Evolutionary conservation across 371 early-diverging fungal species (phyloP).

Genomic region (Blastocladiella emersonii): DNA sequence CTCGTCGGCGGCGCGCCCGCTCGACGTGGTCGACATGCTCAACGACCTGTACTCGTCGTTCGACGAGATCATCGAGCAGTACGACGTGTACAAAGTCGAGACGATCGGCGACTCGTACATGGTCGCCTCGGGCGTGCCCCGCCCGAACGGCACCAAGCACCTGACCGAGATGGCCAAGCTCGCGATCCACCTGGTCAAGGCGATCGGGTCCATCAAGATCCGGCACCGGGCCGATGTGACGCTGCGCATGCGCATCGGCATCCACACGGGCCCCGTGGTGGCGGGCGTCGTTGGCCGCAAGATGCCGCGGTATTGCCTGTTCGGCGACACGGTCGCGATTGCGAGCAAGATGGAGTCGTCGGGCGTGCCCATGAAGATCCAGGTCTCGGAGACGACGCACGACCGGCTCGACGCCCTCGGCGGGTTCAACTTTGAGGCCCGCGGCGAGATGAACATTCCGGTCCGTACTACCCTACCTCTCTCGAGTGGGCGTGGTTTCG

Average conservation of each 20-base stretch:
- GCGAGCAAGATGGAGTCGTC: constrained; percentile 15
- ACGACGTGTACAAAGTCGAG: constrained; percentile 27
- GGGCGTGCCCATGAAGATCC: constrained; percentile 16
- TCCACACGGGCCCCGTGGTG: constrained; percentile 20
- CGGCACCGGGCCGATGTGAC: constrained; percentile 13
- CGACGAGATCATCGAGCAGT: constrained; percentile 19
- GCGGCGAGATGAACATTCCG: constrained; percentile 7
- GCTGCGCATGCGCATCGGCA: constrained; percentile 18
- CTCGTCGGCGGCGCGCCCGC: constrained; percentile 12
- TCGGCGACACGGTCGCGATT: constrained; percentile 9
- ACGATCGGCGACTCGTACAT: constrained; percentile 22
- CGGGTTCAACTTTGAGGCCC: constrained; percentile 10
- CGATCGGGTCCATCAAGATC: constrained; percentile 2
- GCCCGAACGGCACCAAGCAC: constrained; percentile 16
- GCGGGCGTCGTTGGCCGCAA: constrained; percentile 28
- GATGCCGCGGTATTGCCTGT: constrained; percentile 22
- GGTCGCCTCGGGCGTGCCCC: constrained; percentile 22
- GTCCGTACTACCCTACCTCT: neutral
- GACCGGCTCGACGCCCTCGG: constrained; percentile 15
- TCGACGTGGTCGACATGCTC: constrained; percentile 15
- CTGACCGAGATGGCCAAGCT: constrained; percentile 18
- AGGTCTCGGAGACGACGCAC: constrained; percentile 17
- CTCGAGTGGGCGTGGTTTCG: no score
- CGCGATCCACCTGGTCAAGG: constrained; percentile 3
- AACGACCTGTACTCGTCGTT: constrained; percentile 22